phyloP scores from a whole-genome alignment of 2,329 filamentous ascomycete genomes.

The Botrytis paeoniae region DNA sequence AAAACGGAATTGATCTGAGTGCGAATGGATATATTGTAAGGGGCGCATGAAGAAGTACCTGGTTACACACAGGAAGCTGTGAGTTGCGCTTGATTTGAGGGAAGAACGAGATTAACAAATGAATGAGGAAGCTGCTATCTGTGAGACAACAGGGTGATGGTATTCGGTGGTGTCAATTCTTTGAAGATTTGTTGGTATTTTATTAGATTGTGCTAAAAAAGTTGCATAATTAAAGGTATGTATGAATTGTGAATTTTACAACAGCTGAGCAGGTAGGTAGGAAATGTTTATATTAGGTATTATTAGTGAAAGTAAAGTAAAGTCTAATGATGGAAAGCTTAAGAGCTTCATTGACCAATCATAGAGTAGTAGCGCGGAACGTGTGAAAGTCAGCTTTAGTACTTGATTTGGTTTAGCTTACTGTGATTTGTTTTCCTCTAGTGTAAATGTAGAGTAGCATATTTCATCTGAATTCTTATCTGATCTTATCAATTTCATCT shows the following conservation, averaged over 20 bases:
- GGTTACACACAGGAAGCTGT: background rate
- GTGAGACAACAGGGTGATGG: background rate
- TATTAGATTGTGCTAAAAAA: background rate
- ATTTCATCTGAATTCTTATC: background rate
- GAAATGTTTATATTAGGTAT: background rate
- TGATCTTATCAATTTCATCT: background rate
- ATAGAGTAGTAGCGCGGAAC: background rate
- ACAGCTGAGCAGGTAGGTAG: background rate
- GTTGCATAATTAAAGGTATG: background rate
- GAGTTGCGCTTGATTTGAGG: background rate
- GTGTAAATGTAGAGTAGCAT: too few relatives aligned
- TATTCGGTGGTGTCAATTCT: background rate
- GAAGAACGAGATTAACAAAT: background rate
- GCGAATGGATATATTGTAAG: background rate
- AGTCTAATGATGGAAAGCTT: background rate
- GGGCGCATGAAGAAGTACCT: background rate
- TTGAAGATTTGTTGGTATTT: background rate
- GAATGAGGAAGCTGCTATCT: background rate
- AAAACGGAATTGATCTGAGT: background rate
- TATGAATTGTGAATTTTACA: background rate
- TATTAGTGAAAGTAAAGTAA: background rate
- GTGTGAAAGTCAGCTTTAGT: background rate
- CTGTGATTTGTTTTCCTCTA: too few relatives aligned
- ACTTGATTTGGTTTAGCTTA: too few relatives aligned
- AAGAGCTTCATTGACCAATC: constrained; percentile 2